Percentiles rank a stretch among this genome's conserved stretches.
Evolutionary conservation across 2,329 filamentous ascomycete species (phyloP).

Genomic region (Bipolaris sorokiniana): DNA sequence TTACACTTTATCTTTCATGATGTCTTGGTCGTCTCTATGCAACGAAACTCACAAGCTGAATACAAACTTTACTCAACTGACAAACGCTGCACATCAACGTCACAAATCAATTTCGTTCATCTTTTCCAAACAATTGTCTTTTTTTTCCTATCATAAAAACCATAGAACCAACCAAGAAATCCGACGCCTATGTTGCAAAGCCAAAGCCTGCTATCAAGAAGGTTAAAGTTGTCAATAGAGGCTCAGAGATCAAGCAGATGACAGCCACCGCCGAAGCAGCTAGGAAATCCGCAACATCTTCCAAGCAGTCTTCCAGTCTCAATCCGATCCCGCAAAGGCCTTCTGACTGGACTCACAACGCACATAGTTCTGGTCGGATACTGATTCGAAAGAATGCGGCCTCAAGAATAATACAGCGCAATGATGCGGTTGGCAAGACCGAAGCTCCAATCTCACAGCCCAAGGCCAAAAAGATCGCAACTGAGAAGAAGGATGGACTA

Average conservation of each 20-base stretch:
- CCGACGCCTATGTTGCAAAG: not conserved
- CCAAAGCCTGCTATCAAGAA: conserved; percentile 2
- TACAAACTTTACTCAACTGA: not conserved
- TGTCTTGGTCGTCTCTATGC: not conserved
- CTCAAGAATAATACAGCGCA: not conserved
- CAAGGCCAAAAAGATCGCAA: too few relatives aligned
- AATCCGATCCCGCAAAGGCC: not conserved
- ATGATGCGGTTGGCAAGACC: not conserved
- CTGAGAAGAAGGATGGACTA: not conserved
- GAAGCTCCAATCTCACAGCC: not conserved
- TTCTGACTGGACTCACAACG: not conserved
- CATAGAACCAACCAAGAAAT: not conserved
- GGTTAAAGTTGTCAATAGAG: conserved; percentile 2
- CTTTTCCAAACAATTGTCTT: not conserved
- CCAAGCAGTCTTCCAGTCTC: not conserved
- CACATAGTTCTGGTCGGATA: not conserved
- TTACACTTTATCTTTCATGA: not conserved
- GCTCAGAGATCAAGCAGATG: conserved; percentile 7
- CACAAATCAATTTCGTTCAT: not conserved
- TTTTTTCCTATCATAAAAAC: not conserved
- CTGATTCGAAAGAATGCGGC: not conserved
- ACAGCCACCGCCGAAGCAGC: not conserved
- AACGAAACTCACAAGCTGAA: not conserved
- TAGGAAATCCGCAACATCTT: not conserved
- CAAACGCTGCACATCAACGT: not conserved